Evolutionary conservation across 2,329 filamentous ascomycete genomes (phyloP), one percentile per base, ranked within the genome.

Genomic region (Ophiostoma pallidulum): DNA sequence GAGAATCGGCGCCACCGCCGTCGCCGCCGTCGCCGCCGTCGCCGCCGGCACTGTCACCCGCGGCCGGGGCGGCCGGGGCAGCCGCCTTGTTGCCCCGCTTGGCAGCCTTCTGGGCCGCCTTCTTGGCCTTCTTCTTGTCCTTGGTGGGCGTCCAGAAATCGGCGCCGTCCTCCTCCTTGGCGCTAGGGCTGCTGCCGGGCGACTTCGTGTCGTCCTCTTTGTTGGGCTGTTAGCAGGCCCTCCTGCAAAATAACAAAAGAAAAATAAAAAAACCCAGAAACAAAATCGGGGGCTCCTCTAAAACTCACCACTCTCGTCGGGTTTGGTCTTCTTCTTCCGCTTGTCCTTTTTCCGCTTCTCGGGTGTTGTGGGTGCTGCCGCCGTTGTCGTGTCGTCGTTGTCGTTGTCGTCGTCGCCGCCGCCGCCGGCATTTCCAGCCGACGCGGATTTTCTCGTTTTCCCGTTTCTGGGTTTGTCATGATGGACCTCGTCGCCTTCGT

Each of bases 91-190:
- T 39, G 8, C 26, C 35, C 16, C 37, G 45, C 41, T 45, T 39
- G 12, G 32, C 47, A 16, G 47, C 50, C 20, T 53, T 53, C 22
- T 51, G 50, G 19, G 44, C 44, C 12, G 41, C 47, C 36, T 49
- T 50, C 45, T 50, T 53, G 35, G 47, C 50, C 41, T 55, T 48
- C 42, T 47, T 49, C 18, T 48, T 49, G 48, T 44, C 16, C 40
- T n/a, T n/a, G n/a, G 28, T 44, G 24, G 36, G 47, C 5, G 2
- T 12, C 37, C 29, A 41, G 13, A 36, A 36, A 20, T 35, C 33
- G 33, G n/a, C 33, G 4, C 8, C 5, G 10, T 24, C 28, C 14
- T 39, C 45, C 12, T 38, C 43, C 33, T n/a, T 8, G 3, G 33
- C 33, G 4, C 8, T 8, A 2, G 33, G n/a, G n/a, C n/a, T 18